These are phyloP conservation scores for Podaxis sp. DNA, from an alignment of 768 basidiomycete genomes.

Conservation along the genomic window DNA sequence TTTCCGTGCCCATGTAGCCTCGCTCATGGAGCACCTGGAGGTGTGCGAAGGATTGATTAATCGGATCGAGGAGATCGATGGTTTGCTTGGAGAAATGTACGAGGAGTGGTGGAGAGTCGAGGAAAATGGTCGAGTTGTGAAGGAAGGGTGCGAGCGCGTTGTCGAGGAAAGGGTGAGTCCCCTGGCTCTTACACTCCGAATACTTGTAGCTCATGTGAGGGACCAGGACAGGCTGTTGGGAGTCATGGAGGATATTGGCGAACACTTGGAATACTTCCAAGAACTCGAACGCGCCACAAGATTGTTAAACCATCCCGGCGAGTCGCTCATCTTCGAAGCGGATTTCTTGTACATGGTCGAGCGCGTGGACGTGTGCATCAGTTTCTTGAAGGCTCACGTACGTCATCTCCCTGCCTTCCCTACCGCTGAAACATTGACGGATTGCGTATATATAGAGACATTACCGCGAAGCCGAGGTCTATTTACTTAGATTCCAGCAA, in stretches of 20 bases:
- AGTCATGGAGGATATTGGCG: slow-evolving; percentile 77
- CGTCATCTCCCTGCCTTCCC: slow-evolving; percentile 23
- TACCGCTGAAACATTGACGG: background rate
- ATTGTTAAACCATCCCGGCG: slow-evolving; percentile 92
- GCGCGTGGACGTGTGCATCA: slow-evolving; percentile 90
- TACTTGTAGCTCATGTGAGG: background rate
- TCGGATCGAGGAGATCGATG: slow-evolving; percentile 68
- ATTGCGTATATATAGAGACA: slow-evolving; percentile 55
- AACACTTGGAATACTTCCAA: slow-evolving; percentile 87
- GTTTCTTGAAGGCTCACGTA: slow-evolving; percentile 84
- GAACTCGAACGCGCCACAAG: slow-evolving; percentile 91
- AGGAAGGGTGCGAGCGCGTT: slow-evolving; percentile 86
- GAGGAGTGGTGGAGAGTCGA: slow-evolving; percentile 86
- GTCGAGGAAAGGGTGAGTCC: slow-evolving; percentile 80
- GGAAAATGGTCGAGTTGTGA: slow-evolving; percentile 85
- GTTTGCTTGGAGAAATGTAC: slow-evolving; percentile 75
- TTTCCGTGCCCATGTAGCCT: slow-evolving; percentile 80
- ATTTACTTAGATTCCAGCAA: slow-evolving; percentile 95
- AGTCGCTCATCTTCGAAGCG: slow-evolving; percentile 82
- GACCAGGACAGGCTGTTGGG: slow-evolving; percentile 70
- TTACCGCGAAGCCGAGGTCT: slow-evolving; percentile 89
- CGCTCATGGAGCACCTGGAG: slow-evolving; percentile 68
- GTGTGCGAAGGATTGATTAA: slow-evolving; percentile 75
- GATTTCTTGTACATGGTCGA: slow-evolving; percentile 98
- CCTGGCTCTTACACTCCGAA: background rate